Evolutionary conservation across 2,329 filamentous ascomycete genomes (phyloP), one percentile per base, ranked within the genome.

Genomic region (Colletotrichum orchidophilum): DNA sequence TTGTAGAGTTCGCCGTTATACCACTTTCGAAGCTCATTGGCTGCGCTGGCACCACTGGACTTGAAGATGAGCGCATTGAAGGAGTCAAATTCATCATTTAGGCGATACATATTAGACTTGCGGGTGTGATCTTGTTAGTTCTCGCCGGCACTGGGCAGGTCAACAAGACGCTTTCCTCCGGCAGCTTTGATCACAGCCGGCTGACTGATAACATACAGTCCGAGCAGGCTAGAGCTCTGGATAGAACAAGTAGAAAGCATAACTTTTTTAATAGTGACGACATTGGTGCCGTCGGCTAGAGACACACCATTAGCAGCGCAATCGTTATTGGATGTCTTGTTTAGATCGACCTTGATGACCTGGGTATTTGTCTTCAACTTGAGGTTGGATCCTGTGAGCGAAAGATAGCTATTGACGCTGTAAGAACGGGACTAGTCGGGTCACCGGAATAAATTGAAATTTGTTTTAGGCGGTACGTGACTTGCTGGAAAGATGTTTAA

Each of bases 61-160:
- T 75, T 62, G 59, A 79, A 77, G 61, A 74, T 68, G 39, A 76
- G 50, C 71, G 73, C 42, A 73, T 82, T 79, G 46, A 77, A 75
- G 5, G 79, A 79, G 15, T 72, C 75, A 73, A 76, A 78, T 18
- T 75, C 72, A 24, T 75, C 69, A 49, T 77, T 78, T 39, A 81
- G 75, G 62, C 60, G 73, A 70, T 76, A 79, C 1, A 74, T 74
- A 63, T 77, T 75, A 60, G 74, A 75, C 5, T 78, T 70, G 42
- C 80, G 78, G 60, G 78, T 72, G 73, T 87, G 85, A 73, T 87
- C 85, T 73, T 85, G 83, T 42, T 86, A 78, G 70, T 87, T 87
- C 75, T 84, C 82, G 63, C 85, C 85, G 2, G 87, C 82, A 27
- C 80, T 81, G 1, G 83, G 80, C 46, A 84, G 80, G 42, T 83